These are phyloP conservation scores for Macrocystidia cucumis DNA, from an alignment of 1,284 basidiomycete species.

Conservation along the genomic window DNA sequence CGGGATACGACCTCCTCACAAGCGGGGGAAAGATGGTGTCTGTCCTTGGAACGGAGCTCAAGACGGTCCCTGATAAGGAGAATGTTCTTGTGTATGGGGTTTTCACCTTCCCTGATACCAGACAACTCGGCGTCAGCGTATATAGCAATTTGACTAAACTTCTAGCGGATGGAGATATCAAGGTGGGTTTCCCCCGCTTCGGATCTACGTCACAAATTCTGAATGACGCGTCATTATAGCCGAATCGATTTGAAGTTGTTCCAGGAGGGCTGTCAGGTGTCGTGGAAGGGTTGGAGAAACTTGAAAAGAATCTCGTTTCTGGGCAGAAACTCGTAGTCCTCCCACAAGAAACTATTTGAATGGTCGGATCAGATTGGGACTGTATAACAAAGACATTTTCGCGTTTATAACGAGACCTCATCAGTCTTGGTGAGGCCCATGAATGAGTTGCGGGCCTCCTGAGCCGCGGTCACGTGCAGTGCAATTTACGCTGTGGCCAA, in stretches of 20 bases:
- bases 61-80: constrained; percentile 5
- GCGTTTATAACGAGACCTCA: too few relatives aligned
- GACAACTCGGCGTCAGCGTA: constrained; percentile 8
- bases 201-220: background rate
- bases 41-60: constrained; percentile 5
- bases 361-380: too few relatives aligned
- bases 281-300: constrained; percentile 7
- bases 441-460: too few relatives aligned
- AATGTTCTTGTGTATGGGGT: constrained; percentile 5
- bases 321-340: constrained; percentile 10
- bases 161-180: constrained; percentile 12
- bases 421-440: too few relatives aligned
- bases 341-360: constrained; percentile 2
- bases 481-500: too few relatives aligned
- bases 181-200: constrained; percentile 9
- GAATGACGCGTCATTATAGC: constrained; percentile 5
- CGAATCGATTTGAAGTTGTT: constrained; percentile 9
- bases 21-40: constrained; percentile 8
- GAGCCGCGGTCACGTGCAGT: too few relatives aligned
- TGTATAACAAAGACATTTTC: too few relatives aligned
- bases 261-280: constrained; percentile 11
- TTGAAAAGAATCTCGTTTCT: constrained; percentile 9
- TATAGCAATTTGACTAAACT: constrained; percentile 9
- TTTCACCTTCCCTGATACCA: constrained; percentile 6
- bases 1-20: constrained; percentile 10